Percentiles rank a stretch among this genome's conserved stretches.
phyloP scores from a whole-genome alignment of 2,329 filamentous ascomycete genomes.

The Penicillium griseofulvum region DNA sequence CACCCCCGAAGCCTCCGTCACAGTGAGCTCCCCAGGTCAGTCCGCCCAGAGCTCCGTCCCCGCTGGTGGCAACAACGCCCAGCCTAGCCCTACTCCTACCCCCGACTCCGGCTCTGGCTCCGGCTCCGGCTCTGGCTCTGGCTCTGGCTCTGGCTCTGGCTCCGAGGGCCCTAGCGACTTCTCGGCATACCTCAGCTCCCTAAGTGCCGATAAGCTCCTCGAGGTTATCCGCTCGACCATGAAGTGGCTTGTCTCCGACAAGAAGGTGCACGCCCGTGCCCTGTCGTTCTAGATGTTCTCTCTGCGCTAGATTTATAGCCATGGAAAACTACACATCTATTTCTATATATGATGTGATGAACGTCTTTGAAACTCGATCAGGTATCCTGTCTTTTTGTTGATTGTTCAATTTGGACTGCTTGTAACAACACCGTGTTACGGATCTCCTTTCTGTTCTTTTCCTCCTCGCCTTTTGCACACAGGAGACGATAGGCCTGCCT shows the following conservation, averaged over 20 bases:
- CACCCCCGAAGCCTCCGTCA: conserved; percentile 21
- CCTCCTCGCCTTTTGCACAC: conserved; percentile 1
- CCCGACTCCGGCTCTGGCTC: conserved; percentile 7
- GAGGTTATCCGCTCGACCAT: conserved; percentile 29
- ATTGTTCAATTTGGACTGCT: conserved; percentile 4
- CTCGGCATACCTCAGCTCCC: conserved; percentile 31
- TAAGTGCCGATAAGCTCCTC: conserved; percentile 33
- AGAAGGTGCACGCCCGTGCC: conserved; percentile 32
- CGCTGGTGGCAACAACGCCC: conserved; percentile 8
- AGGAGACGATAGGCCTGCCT: conserved; percentile 8
- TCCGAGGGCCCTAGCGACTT: conserved; percentile 17
- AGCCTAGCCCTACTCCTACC: conserved; percentile 3
- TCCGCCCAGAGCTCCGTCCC: conserved; percentile 22
- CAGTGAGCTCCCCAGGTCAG: conserved; percentile 21
- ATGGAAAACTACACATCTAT: neutral
- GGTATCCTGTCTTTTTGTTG: conserved; percentile 9
- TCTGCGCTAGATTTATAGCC: neutral
- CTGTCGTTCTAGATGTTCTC: conserved; percentile 21
- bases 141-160: no score
- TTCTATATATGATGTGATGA: conserved; percentile 1
- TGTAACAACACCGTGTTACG: conserved; percentile 12
- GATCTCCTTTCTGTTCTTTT: conserved; percentile 15
- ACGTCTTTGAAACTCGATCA: conserved; percentile 5
- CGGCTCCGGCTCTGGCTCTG: conserved; percentile 12
- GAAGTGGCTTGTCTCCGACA: conserved; percentile 33